Percentiles rank a stretch among this genome's conserved stretches.
Conservation (phyloP, 495 filamentous ascomycete species). For the Hypoxylon crocopeplum region DNA sequence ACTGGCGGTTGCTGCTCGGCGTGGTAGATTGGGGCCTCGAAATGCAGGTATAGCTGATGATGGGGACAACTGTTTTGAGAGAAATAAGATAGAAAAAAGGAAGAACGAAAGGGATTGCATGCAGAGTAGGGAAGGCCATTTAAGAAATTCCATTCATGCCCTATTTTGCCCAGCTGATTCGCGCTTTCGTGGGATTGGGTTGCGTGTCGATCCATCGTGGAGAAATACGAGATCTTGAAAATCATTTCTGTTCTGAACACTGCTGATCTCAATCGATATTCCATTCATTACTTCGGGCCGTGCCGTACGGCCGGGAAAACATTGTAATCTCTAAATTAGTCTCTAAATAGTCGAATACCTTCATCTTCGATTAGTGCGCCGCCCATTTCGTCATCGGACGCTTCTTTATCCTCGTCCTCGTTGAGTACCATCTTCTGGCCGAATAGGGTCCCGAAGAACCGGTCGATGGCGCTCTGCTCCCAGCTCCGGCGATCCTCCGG, state of each 20-base stretch:
- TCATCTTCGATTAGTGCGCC: slow-evolving; percentile 66
- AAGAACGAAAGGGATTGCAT: not conserved
- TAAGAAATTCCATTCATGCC: slow-evolving; percentile 16
- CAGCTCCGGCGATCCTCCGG: slow-evolving; percentile 80
- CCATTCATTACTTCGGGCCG: slow-evolving; percentile 5
- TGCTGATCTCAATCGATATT: not conserved
- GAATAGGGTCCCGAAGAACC: slow-evolving; percentile 88
- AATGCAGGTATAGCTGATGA: not conserved
- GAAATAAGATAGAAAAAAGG: not conserved
- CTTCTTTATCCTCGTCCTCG: slow-evolving; percentile 65
- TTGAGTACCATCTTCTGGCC: slow-evolving; percentile 77
- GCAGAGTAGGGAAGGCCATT: not conserved
- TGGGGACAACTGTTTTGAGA: not conserved
- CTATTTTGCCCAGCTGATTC: slow-evolving; percentile 16
- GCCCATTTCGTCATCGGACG: slow-evolving; percentile 60
- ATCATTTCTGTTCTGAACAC: slow-evolving; percentile 26
- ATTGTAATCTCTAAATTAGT: slow-evolving; percentile 36
- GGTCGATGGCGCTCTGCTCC: slow-evolving; percentile 78
- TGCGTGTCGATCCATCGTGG: slow-evolving; percentile 29
- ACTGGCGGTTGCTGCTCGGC: no score
- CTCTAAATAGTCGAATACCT: slow-evolving; percentile 78
- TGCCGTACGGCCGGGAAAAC: not conserved
- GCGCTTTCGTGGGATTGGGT: slow-evolving; percentile 6
- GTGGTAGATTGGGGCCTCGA: not conserved
- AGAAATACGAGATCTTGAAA: slow-evolving; percentile 32